Conservation (phyloP, 1,284 basidiomycete genomes). For the Mycena sp. region DNA sequence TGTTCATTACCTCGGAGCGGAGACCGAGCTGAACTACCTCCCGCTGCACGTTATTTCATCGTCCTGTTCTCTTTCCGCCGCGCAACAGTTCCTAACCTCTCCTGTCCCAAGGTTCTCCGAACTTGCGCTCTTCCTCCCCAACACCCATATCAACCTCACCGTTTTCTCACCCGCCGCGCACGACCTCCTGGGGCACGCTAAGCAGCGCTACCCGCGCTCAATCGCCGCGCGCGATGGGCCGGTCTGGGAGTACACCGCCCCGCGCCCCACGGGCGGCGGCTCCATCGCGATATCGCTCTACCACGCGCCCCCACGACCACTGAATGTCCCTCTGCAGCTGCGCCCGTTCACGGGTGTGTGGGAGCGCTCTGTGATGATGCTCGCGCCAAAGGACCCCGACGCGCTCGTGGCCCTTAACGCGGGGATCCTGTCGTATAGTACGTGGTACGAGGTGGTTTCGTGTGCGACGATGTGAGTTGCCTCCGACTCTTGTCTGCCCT, state of each 20-base stretch:
- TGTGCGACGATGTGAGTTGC: slow-evolving; percentile 22
- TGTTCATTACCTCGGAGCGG: slow-evolving; percentile 50
- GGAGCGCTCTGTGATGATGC: slow-evolving; percentile 14
- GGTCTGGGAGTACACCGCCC: slow-evolving; percentile 47
- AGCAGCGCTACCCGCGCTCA: slow-evolving; percentile 17
- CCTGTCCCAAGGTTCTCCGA: slow-evolving; percentile 47
- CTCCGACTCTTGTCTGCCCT: neutral
- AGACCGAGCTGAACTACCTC: slow-evolving; percentile 53
- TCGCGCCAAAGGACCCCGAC: slow-evolving; percentile 38
- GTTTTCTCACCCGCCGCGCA: slow-evolving; percentile 47
- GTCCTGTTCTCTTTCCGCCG: neutral
- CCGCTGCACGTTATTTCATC: slow-evolving; percentile 45
- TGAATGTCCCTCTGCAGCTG: slow-evolving; percentile 28
- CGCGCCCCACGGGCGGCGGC: slow-evolving; percentile 42
- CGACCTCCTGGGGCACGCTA: slow-evolving; percentile 30
- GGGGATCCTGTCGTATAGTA: slow-evolving; percentile 45
- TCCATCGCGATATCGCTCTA: slow-evolving; percentile 39
- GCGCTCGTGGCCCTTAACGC: slow-evolving; percentile 51
- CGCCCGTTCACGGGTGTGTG: slow-evolving; percentile 34
- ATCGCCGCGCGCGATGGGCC: slow-evolving; percentile 29
- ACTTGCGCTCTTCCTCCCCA: slow-evolving; percentile 49
- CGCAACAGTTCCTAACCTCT: neutral
- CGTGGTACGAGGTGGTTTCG: slow-evolving; percentile 39
- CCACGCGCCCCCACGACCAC: slow-evolving; percentile 5
- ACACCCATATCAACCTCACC: slow-evolving; percentile 50